phyloP scores from a whole-genome alignment of 176 grass and related monocot species.

The Zea luxurians region DNA sequence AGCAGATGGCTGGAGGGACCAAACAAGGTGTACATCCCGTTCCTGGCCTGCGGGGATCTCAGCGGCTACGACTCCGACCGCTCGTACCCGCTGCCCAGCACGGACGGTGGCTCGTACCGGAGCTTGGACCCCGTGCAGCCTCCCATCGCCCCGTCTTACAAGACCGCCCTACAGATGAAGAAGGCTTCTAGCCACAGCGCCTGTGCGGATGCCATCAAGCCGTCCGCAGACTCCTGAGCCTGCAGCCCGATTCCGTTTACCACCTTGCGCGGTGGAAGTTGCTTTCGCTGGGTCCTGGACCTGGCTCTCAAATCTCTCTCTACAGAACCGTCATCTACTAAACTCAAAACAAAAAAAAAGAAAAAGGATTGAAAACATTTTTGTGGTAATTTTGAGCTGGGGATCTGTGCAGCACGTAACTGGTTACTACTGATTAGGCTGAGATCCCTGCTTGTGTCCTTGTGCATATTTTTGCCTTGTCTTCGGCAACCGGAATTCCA shows the following conservation, averaged over 20 bases:
- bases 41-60: slow-evolving; percentile 83
- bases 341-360: too few species aligned
- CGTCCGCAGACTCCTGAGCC: slow-evolving; percentile 28
- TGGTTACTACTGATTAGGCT: too few species aligned
- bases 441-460: too few species aligned
- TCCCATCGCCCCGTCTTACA: slow-evolving; percentile 79
- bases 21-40: slow-evolving; percentile 85
- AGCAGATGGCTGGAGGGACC: slow-evolving; percentile 92
- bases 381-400: too few species aligned
- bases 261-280: too few species aligned
- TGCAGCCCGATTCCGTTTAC: too few species aligned
- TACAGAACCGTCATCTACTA: too few species aligned
- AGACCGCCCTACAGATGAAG: slow-evolving; percentile 71
- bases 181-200: slow-evolving; percentile 55
- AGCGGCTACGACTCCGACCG: slow-evolving; percentile 82
- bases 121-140: slow-evolving; percentile 87
- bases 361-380: too few species aligned
- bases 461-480: too few species aligned
- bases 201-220: slow-evolving; percentile 34
- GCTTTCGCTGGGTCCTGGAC: too few species aligned
- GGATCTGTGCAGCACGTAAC: too few species aligned
- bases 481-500: background rate
- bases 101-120: slow-evolving; percentile 41
- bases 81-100: slow-evolving; percentile 74
- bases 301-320: background rate